Percentiles rank a stretch among this genome's conserved stretches.
Evolutionary conservation across 495 filamentous ascomycete species (phyloP).

Genomic region (Podospora conica): DNA sequence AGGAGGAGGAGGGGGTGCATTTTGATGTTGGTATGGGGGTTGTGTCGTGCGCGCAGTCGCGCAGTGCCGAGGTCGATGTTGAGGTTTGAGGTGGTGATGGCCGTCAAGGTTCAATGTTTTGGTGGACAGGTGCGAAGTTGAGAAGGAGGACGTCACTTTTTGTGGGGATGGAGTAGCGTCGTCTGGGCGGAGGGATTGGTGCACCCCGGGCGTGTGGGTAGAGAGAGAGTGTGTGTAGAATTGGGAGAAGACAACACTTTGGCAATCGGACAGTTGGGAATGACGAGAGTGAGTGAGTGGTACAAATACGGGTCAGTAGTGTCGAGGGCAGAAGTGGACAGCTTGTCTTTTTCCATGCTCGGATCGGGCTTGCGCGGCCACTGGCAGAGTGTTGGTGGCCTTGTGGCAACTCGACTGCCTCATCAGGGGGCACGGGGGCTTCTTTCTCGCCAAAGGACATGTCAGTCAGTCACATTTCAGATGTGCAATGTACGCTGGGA

Average conservation of each 20-base stretch:
- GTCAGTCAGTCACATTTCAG: not conserved
- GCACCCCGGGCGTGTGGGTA: not conserved
- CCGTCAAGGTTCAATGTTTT: not conserved
- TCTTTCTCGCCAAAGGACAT: not conserved
- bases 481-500: not conserved
- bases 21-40: not conserved
- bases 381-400: not conserved
- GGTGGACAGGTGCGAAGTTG: not conserved
- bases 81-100: not conserved
- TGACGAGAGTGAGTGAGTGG: not conserved
- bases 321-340: not conserved
- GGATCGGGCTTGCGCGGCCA: not conserved
- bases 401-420: not conserved
- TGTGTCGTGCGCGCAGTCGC: not conserved
- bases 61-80: not conserved
- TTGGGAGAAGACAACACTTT: not conserved
- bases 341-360: not conserved
- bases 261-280: not conserved
- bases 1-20: slow-evolving; percentile 6
- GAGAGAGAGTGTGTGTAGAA: not conserved
- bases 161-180: not conserved
- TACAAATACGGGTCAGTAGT: not conserved
- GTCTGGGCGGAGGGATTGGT: not conserved
- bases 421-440: too few species aligned
- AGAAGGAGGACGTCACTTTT: not conserved